Percentiles rank a stretch among this genome's conserved stretches.
These are phyloP conservation scores for Polyporus arcularius DNA, from an alignment of 768 basidiomycete genomes.

Conservation along the genomic window DNA sequence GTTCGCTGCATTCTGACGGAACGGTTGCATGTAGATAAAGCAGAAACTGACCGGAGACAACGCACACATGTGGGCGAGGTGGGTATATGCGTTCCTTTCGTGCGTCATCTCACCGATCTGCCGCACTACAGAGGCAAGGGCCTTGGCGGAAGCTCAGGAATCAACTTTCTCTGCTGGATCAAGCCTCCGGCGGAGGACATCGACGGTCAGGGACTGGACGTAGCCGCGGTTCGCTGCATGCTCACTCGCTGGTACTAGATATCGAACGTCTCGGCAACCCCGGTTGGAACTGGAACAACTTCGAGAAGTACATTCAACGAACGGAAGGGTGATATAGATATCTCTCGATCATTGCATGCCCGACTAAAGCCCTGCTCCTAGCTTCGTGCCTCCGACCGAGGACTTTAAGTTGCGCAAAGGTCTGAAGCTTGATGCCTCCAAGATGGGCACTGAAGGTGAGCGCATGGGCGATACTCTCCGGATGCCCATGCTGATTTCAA, in stretches of 20 bases:
- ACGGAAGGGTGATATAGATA: conserved; percentile 23
- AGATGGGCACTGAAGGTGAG: conserved; percentile 23
- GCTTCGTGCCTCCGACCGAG: conserved; percentile 18
- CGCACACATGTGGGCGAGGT: conserved; percentile 13
- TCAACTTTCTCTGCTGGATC: conserved; percentile 28
- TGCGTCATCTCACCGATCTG: background rate
- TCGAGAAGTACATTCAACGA: conserved; percentile 20
- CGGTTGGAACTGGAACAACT: conserved; percentile 29
- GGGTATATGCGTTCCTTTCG: background rate
- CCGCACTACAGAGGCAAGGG: conserved; percentile 25
- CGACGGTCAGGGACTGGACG: conserved; percentile 19
- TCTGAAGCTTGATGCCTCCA: conserved; percentile 19
- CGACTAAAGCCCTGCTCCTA: background rate
- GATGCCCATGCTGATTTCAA: background rate
- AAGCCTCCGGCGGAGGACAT: conserved; percentile 27
- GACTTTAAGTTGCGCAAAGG: conserved; percentile 1
- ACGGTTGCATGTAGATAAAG: conserved; percentile 1
- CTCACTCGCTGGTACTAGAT: conserved; percentile 8
- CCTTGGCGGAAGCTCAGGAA: conserved; percentile 27
- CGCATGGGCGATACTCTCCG: no score
- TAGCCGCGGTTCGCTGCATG: background rate
- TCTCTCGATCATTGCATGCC: background rate
- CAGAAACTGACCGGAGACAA: conserved; percentile 14
- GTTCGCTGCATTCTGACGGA: background rate
- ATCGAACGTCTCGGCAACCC: conserved; percentile 30